Evolutionary conservation across 257 asterid genomes (phyloP), one percentile per base, ranked within the genome.

Genomic region (Primulina tabacum): DNA sequence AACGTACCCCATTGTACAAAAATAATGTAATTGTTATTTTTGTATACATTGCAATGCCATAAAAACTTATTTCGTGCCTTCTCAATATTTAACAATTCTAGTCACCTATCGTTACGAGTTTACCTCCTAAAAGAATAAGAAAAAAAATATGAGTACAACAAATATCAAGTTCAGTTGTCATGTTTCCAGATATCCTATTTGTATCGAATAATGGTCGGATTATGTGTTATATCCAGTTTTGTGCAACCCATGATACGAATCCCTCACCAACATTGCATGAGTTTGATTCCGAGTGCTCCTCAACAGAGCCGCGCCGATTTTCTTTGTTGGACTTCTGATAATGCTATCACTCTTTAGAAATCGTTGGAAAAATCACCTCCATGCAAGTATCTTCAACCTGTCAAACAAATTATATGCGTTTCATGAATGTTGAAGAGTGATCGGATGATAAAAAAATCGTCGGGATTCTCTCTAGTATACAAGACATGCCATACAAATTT

Each of bases 341-440:
- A 37, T 4, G 61, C 40, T 18, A 57, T 35, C 60, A 38, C 40
- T 50, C 65, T 52, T n/a, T 21, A 43, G 18, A 58, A 65, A 65
- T 24, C 59, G 71, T 28, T 29, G 62, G 63, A 68, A 74, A 71
- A 70, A 74, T 53, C 61, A 26, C 50, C 56, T 58, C 38, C 26
- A 26, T 67, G 59, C 20, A 70, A 55, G 72, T 69, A 66, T 6
- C 28, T 55, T 65, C 60, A 65, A 71, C 77, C 80, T 72, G 73
- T 12, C 32, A 30, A 76, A 40, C 12, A 17, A 34, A 61, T n/a
- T 30, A 29, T 30, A 29, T 26, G 63, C 24, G 71, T 62, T 67
- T 58, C 67, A 12, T 16, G n/a, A 68, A 43, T 43, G 17, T 12
- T 65, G 18, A 17, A 33, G 30, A 64, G 32, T 11, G 26, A 14